Percentiles rank a stretch among this genome's conserved stretches.
Conservation (phyloP, 306 rosid genomes). For the Prunus salicina region DNA sequence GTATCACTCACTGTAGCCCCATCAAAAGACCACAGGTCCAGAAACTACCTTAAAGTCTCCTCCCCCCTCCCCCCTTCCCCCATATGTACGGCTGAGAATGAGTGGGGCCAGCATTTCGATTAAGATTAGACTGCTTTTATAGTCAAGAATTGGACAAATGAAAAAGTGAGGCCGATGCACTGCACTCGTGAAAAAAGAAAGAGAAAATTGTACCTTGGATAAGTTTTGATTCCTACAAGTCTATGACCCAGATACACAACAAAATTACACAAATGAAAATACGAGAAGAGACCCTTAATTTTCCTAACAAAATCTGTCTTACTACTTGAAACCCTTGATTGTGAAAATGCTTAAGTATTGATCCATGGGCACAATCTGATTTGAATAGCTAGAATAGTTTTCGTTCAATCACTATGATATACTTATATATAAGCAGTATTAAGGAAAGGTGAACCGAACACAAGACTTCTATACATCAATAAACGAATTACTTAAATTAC, state of each 20-base stretch:
- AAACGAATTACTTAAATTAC: no score
- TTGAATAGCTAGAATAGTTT: no score
- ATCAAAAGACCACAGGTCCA: not conserved
- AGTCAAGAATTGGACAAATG: conserved; percentile 11
- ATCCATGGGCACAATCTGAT: no score
- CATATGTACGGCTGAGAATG: not conserved
- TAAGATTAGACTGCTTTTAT: not conserved
- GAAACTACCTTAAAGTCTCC: not conserved
- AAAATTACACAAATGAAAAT: not conserved
- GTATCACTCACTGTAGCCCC: not conserved
- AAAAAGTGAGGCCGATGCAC: not conserved
- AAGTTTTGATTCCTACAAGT: conserved; percentile 1
- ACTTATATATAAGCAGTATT: no score
- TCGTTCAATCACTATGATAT: no score
- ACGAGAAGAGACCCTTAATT: not conserved
- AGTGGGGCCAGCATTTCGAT: conserved; percentile 16
- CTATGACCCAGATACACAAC: not conserved
- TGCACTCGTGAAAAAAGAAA: not conserved
- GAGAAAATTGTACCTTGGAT: not conserved
- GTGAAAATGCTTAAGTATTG: not conserved
- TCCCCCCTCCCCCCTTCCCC: not conserved
- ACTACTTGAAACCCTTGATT: not conserved
- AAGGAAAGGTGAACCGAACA: no score
- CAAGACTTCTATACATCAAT: no score
- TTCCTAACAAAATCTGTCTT: not conserved